Base-by-base conservation (phyloP, 345 rosid species). In the Kandelia obovata region DNA sequence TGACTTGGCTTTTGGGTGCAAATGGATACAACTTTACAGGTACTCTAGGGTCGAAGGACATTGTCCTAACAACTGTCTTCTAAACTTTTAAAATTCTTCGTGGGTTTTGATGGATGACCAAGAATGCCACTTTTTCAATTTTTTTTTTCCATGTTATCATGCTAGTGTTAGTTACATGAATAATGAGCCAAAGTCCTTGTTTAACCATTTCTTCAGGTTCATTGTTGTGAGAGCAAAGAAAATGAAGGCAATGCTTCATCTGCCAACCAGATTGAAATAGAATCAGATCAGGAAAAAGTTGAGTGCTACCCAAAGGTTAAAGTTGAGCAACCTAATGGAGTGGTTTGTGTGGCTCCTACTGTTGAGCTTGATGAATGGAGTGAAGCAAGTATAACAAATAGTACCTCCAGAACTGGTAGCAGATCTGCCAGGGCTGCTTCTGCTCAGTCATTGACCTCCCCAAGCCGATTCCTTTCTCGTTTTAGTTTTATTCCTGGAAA, bases 401-500 rank as follows among this genome's bases (percentile, higher is more conserved):
- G 70, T 3, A 69, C 68, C 58, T 69, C 83, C 5, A 66, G 79
- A 71, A 78, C 80, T 65, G 85, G 80, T 32, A 82, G 82, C 75
- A 76, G 81, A 77, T 88, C 90, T 16, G 81, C 67, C 34, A 79
- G 68, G 75, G 88, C 88, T 56, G 69, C 88, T n/a, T 76, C 91
- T 5, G 61, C 75, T 58, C 82, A 63, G 59, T 67, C 81, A 8
- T 71, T 75, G 53, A 67, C 70, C 19, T 82, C 84, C 67, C 74
- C 83, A 51, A 73, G 81, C 73, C 80, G 92, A 51, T 84, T 83
- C 65, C 86, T 88, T 71, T 87, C 97, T 70, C 97, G 96, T 62
- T 92, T 95, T 68, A 95, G 86, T 72, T 88, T 92, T 77, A n/a
- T 83, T 78, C 96, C 96, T 63, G 91, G 96, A 55, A 88, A 92